Evolutionary conservation across 2,329 filamentous ascomycete genomes (phyloP).

Genomic region (Stachybotrys echinatus): DNA sequence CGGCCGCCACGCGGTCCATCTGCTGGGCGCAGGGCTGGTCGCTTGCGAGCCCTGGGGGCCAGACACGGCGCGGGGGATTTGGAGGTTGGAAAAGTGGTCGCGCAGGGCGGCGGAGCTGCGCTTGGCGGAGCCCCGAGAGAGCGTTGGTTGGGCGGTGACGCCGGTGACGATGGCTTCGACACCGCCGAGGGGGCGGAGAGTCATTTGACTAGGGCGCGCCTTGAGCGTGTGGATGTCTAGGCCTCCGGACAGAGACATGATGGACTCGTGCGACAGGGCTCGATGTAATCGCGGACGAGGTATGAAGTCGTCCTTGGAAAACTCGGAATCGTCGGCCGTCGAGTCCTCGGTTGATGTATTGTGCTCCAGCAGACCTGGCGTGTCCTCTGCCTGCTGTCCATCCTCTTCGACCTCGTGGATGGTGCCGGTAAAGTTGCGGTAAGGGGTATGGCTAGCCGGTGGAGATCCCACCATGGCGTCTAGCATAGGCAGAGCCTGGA

Average conservation of each 20-base stretch:
- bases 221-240: constrained; percentile 86
- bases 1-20: constrained; percentile 43
- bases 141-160: constrained; percentile 54
- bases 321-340: constrained; percentile 22
- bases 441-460: constrained; percentile 11
- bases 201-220: constrained; percentile 69
- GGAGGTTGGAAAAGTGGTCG: constrained; percentile 43
- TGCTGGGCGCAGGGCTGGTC: constrained; percentile 23
- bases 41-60: constrained; percentile 20
- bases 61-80: constrained; percentile 24
- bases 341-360: constrained; percentile 28
- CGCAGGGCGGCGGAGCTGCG: constrained; percentile 52
- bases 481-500: constrained; percentile 32
- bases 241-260: constrained; percentile 80
- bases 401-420: constrained; percentile 36
- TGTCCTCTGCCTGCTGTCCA: constrained; percentile 12
- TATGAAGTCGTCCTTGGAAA: constrained; percentile 26
- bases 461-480: constrained; percentile 23
- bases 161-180: constrained; percentile 52
- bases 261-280: constrained; percentile 76
- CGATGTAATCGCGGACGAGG: constrained; percentile 52
- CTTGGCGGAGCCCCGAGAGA: constrained; percentile 40
- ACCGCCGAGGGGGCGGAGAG: constrained; percentile 47
- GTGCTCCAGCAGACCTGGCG: constrained; percentile 19
- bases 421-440: constrained; percentile 18